A percentile compares a stretch with the other conserved stretches of the same genome.
phyloP scores from a whole-genome alignment of 2,329 filamentous ascomycete genomes.

The Metarhizium brunneum region DNA sequence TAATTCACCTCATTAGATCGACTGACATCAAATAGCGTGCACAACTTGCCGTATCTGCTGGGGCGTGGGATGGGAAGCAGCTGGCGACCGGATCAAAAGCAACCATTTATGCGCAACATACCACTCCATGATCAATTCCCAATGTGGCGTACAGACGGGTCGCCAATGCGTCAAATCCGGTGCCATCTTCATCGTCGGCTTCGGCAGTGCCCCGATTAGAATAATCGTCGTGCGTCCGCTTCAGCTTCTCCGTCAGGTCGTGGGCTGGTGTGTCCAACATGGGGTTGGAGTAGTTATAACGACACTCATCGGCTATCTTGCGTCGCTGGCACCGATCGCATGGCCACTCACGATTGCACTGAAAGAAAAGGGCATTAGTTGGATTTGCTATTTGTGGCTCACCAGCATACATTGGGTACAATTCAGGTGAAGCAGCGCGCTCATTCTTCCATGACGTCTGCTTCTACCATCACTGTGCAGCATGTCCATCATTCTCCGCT shows the following conservation, averaged over 20 bases:
- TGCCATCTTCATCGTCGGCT: slow-evolving; percentile 1
- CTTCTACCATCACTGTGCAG: too few species aligned
- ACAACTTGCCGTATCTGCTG: neutral
- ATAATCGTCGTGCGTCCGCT: slow-evolving; percentile 3
- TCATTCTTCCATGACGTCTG: too few species aligned
- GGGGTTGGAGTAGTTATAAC: slow-evolving; percentile 13
- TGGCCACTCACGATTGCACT: slow-evolving; percentile 25
- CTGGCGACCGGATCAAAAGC: neutral
- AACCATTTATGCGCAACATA: neutral
- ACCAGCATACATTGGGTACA: too few species aligned
- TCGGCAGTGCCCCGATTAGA: neutral
- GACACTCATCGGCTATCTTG: slow-evolving; percentile 19
- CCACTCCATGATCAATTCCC: slow-evolving; percentile 11
- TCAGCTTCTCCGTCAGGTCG: slow-evolving; percentile 4
- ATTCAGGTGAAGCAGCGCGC: too few species aligned
- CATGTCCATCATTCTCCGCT: too few species aligned
- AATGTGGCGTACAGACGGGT: slow-evolving; percentile 13
- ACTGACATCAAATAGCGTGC: neutral
- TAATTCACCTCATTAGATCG: neutral
- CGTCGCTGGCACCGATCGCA: slow-evolving; percentile 23
- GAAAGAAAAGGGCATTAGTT: neutral
- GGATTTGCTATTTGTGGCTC: too few species aligned
- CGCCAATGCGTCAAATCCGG: slow-evolving; percentile 12
- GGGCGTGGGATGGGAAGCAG: neutral
- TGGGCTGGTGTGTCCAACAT: neutral